Base-by-base conservation (phyloP, 2,329 filamentous ascomycete genomes). In the Fusarium poae region DNA sequence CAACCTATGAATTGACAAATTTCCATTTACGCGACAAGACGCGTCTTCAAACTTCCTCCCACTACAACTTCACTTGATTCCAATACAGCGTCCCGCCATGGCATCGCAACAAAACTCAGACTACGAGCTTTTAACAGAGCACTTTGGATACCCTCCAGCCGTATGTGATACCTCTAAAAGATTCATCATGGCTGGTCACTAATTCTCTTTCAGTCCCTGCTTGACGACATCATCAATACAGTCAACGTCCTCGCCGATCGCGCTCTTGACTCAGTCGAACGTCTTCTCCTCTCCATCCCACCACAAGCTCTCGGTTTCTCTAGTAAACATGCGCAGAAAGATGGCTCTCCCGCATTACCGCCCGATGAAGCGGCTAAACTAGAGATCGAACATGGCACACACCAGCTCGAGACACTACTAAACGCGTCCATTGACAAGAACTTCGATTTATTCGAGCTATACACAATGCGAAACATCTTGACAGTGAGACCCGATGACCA, bases 141-240 rank as follows among this genome's bases (percentile, higher is more conserved):
- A 99, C 78, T 92, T 99, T 75, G 92, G 93, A 70, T 97, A 97
- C 75, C 95, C 96, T 3, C 96, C 95, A 29, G 88, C 97, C 71
- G 94, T 97, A 81, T 76, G 91, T 83, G 27, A 8, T 3, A 4
- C 27, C n/a, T 55, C 25, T 20, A 18, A 6, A 40, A 23, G 52
- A 29, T 35, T 13, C 6, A 20, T 15, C 12, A 18, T 16, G 13
- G n/a, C 18, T 11, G 30, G 29, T 30, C 39, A 23, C 40, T 50
- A 39, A 63, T 18, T 15, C 58, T 44, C 35, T 39, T 15, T 20
- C 30, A 97, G 94, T 92, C 92, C 65, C 88, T 99, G 42, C 91
- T 99, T 76, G 96, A 99, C 87, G 95, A 98, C 81, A 94, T 98
- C 74, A 97, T 98, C 83, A 97, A 98, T 84, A 92, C 91, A 57